phyloP scores from a whole-genome alignment of 495 filamentous ascomycete species.

The Bacidia gigantensis region DNA sequence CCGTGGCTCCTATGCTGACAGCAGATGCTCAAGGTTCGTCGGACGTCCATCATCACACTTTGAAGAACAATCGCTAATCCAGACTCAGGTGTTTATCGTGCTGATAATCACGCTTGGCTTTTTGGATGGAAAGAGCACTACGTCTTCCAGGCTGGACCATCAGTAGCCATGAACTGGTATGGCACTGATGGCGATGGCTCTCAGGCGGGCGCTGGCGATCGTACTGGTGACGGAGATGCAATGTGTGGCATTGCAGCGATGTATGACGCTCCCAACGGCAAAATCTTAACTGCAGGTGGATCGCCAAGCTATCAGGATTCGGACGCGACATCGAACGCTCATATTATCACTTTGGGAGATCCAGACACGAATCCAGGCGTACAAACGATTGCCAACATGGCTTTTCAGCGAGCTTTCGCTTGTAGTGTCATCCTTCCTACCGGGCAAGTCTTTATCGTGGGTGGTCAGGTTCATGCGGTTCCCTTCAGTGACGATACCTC shows the following conservation, averaged over 20 bases:
- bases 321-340: slow-evolving; percentile 28
- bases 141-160: slow-evolving; percentile 47
- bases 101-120: slow-evolving; percentile 48
- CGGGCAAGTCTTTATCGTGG: slow-evolving; percentile 41
- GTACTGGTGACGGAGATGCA: slow-evolving; percentile 33
- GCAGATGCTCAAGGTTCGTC: slow-evolving; percentile 27
- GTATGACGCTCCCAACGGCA: slow-evolving; percentile 41
- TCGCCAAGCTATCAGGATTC: slow-evolving; percentile 30
- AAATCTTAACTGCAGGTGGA: slow-evolving; percentile 42
- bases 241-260: slow-evolving; percentile 42
- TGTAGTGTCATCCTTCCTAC: slow-evolving; percentile 43
- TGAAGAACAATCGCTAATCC: background rate
- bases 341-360: slow-evolving; percentile 33
- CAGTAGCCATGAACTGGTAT: slow-evolving; percentile 46
- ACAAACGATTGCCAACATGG: slow-evolving; percentile 28
- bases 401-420: slow-evolving; percentile 34
- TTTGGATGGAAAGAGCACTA: slow-evolving; percentile 42
- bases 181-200: slow-evolving; percentile 28
- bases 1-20: slow-evolving; percentile 37
- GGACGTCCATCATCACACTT: background rate
- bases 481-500: slow-evolving; percentile 38
- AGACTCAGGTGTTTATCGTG: slow-evolving; percentile 24
- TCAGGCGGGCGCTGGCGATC: slow-evolving; percentile 24
- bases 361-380: slow-evolving; percentile 21
- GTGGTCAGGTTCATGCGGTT: slow-evolving; percentile 34